Percentiles rank a stretch among this genome's conserved stretches.
Evolutionary conservation across 2,329 filamentous ascomycete genomes (phyloP).

Genomic region (Dryadomyces quercivorus): DNA sequence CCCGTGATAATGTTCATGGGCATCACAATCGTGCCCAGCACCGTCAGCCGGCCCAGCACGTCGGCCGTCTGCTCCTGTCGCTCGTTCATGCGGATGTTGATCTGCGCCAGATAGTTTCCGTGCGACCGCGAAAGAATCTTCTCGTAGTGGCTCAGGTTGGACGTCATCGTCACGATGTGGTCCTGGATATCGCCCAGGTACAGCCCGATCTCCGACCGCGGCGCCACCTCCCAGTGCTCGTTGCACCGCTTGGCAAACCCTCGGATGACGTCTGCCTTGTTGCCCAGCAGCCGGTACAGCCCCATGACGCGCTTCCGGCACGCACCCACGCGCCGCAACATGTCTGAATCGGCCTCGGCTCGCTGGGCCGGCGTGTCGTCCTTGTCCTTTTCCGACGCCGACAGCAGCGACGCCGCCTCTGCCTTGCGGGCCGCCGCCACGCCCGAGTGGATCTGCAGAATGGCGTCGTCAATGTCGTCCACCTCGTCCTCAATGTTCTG

Average conservation of each 20-base stretch:
- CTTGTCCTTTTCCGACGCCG: conserved; percentile 18
- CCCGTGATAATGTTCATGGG: conserved; percentile 99
- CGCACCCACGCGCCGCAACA: conserved; percentile 85
- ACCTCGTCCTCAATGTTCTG: conserved; percentile 91
- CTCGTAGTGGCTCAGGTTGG: conserved; percentile 90
- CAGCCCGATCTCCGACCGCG: conserved; percentile 88
- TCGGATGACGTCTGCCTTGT: conserved; percentile 98
- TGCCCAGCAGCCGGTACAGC: conserved; percentile 81
- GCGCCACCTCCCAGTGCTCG: conserved; percentile 93
- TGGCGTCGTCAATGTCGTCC: conserved; percentile 89
- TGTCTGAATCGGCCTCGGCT: conserved; percentile 31
- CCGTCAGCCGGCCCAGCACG: conserved; percentile 86
- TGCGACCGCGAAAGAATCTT: conserved; percentile 87
- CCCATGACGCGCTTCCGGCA: conserved; percentile 97
- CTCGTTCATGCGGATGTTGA: conserved; percentile 98
- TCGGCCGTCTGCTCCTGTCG: conserved; percentile 92
- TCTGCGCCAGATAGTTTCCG: conserved; percentile 96
- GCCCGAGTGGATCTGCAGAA: conserved; percentile 64
- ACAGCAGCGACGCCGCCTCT: background rate
- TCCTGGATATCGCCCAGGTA: conserved; percentile 98
- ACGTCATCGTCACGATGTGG: conserved; percentile 98
- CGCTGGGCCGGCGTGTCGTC: conserved; percentile 23
- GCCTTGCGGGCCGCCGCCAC: background rate
- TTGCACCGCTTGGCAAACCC: conserved; percentile 97
- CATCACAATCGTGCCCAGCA: conserved; percentile 90